These are phyloP conservation scores for Andrographis paniculata DNA, from an alignment of 305 asterid genomes.

Conservation along the genomic window DNA sequence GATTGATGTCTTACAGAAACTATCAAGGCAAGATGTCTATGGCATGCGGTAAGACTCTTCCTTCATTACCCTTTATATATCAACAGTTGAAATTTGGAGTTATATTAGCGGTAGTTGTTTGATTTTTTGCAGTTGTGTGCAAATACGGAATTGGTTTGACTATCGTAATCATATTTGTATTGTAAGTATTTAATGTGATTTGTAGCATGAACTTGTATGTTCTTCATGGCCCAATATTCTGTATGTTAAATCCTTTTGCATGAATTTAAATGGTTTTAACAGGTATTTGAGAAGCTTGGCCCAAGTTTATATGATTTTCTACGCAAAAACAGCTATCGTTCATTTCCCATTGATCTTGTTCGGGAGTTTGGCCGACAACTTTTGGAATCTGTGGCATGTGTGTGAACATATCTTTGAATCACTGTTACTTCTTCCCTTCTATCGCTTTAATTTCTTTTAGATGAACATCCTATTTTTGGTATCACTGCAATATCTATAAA, in stretches of 20 bases:
- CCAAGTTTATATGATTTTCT: conserved; percentile 96
- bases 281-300: conserved; percentile 99
- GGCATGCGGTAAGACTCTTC: conserved; percentile 48
- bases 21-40: conserved; percentile 49
- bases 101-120: conserved; percentile 50
- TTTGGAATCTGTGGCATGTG: conserved; percentile 98
- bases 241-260: conserved; percentile 48
- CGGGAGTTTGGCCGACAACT: conserved; percentile 95
- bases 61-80: conserved; percentile 16
- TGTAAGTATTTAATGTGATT: conserved; percentile 54
- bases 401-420: conserved; percentile 54
- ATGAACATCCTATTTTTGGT: conserved; percentile 12
- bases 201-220: conserved; percentile 23
- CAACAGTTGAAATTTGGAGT: conserved; percentile 29
- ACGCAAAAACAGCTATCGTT: conserved; percentile 90
- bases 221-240: conserved; percentile 31
- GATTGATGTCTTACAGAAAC: conserved; percentile 66
- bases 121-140: conserved; percentile 88
- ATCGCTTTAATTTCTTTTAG: conserved; percentile 12
- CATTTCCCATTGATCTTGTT: conserved; percentile 96
- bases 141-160: conserved; percentile 93
- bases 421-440: conserved; percentile 24
- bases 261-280: conserved; percentile 68
- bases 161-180: conserved; percentile 92
- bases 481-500: conserved; percentile 2